Base-by-base conservation (phyloP, 1,284 basidiomycete species). In the Albatrellus sp. region DNA sequence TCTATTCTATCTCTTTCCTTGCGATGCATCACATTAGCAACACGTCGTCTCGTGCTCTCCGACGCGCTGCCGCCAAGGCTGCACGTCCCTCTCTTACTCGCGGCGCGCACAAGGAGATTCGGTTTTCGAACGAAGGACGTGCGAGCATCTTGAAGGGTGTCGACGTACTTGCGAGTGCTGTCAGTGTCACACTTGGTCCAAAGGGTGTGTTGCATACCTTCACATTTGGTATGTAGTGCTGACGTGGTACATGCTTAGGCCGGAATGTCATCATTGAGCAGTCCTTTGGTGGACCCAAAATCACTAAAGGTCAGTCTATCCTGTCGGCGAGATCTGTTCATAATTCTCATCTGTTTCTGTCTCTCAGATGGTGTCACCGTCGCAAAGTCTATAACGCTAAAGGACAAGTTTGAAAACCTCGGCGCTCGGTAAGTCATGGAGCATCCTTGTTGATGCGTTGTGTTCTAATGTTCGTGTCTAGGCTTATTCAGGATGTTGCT, bases 181-280 rank as follows among this genome's bases (percentile, higher is more conserved):
- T 97, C 59, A 82, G 80, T 54, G 91, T 96, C 42, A 98, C 94
- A 33, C 78, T 98, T 33, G 94, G 94, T 48, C 94, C 94, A 44
- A 98, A 98, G 70, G 91, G 90, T 84, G 47, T 12, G 71, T 57
- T 3, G 1, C 40, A 30, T n/a, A 37, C 24, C 12, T 29, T 9
- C n/a, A 6, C 10, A 17, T 2, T 3, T 19, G 30, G 31, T 29
- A n/a, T 47, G 39, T 54, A 45, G 19, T 37, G 48, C 55, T 59
- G 50, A 59, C 57, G 47, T 52, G 48, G 51, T 43, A 24, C 33
- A 33, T 13, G 32, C 37, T 9, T 50, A 88, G 88, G 91, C 57
- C 80, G 94, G 58, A 98, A 97, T 63, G 94, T 98, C 57, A 98
- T 98, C 70, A 97, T 98, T 60, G 93, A 98, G 64, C 94, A 98